Evolutionary conservation across 2,329 filamentous ascomycete genomes (phyloP).

Genomic region (Cordyceps cateniannulata): DNA sequence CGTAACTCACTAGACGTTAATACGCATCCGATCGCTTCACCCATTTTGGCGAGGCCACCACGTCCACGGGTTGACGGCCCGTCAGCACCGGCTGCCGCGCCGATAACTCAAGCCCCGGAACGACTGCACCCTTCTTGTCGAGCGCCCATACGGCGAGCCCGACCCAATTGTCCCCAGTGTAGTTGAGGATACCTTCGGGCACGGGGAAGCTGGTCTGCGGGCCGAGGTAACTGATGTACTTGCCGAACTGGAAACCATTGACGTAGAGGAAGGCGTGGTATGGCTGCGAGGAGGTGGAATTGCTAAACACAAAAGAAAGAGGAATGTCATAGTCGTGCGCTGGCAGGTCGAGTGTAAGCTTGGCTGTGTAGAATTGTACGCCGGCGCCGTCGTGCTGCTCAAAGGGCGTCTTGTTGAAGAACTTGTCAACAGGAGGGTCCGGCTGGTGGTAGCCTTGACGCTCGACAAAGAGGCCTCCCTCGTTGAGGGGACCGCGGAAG

Average conservation of each 20-base stretch:
- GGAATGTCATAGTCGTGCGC: conserved; percentile 46
- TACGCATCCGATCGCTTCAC: conserved; percentile 42
- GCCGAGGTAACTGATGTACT: conserved; percentile 54
- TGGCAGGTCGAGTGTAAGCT: conserved; percentile 48
- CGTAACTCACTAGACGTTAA: conserved; percentile 21
- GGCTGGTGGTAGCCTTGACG: conserved; percentile 52
- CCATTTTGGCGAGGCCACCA: conserved; percentile 41
- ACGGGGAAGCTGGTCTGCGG: conserved; percentile 63
- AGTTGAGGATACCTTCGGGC: conserved; percentile 61
- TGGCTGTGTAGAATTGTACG: conserved; percentile 48
- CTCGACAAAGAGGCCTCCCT: conserved; percentile 51
- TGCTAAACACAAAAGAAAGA: conserved; percentile 46
- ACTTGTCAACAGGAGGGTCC: conserved; percentile 28
- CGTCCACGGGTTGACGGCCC: conserved; percentile 33
- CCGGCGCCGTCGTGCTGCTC: conserved; percentile 30
- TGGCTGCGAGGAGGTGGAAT: conserved; percentile 24
- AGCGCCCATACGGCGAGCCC: conserved; percentile 55
- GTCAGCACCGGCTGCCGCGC: conserved; percentile 23
- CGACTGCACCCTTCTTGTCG: conserved; percentile 22
- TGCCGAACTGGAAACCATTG: conserved; percentile 62
- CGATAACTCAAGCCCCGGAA: conserved; percentile 33
- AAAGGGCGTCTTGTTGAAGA: conserved; percentile 19
- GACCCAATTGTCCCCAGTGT: conserved; percentile 59
- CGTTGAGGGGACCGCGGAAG: conserved; percentile 53
- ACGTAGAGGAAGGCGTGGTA: conserved; percentile 59